Conservation (phyloP, 2,329 filamentous ascomycete genomes). For the Trichoderma oligosporum region DNA sequence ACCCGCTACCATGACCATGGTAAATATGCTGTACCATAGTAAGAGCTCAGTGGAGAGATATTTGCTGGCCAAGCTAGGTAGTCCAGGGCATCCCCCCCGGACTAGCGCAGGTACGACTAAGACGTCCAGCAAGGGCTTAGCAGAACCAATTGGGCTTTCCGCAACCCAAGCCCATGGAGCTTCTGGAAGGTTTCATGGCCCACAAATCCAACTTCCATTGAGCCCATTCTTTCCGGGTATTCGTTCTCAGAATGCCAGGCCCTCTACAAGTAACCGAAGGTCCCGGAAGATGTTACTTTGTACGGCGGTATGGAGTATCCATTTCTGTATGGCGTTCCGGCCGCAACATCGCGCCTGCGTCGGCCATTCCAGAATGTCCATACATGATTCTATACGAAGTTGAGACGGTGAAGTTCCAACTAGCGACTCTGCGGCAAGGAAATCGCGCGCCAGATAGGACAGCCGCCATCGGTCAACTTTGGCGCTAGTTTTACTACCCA, state of each 20-base stretch:
- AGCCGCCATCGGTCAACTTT: constrained; percentile 13
- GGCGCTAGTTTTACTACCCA: background rate
- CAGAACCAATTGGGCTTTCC: constrained; percentile 17
- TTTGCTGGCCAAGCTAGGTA: constrained; percentile 11
- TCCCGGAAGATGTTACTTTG: background rate
- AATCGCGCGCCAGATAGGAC: constrained; percentile 13
- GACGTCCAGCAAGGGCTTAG: constrained; percentile 6
- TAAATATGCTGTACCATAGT: constrained; percentile 9
- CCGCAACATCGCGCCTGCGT: constrained; percentile 19
- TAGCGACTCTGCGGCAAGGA: constrained; percentile 6
- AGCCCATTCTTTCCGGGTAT: constrained; percentile 13
- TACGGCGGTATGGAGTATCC: constrained; percentile 15
- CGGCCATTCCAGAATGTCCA: constrained; percentile 10
- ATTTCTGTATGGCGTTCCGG: constrained; percentile 12
- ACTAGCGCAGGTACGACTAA: constrained; percentile 22
- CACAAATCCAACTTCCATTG: constrained; percentile 12
- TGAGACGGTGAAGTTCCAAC: background rate
- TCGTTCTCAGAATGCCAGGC: constrained; percentile 5
- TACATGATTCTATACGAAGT: background rate
- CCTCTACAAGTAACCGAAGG: constrained; percentile 5
- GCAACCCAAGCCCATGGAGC: constrained; percentile 19
- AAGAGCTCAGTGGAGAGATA: constrained; percentile 5
- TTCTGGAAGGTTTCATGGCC: constrained; percentile 24
- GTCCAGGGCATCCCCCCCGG: constrained; percentile 16
- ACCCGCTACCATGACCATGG: constrained; percentile 16